These are phyloP conservation scores for Penicillium griseofulvum DNA, from an alignment of 2,329 filamentous ascomycete genomes.

Conservation along the genomic window DNA sequence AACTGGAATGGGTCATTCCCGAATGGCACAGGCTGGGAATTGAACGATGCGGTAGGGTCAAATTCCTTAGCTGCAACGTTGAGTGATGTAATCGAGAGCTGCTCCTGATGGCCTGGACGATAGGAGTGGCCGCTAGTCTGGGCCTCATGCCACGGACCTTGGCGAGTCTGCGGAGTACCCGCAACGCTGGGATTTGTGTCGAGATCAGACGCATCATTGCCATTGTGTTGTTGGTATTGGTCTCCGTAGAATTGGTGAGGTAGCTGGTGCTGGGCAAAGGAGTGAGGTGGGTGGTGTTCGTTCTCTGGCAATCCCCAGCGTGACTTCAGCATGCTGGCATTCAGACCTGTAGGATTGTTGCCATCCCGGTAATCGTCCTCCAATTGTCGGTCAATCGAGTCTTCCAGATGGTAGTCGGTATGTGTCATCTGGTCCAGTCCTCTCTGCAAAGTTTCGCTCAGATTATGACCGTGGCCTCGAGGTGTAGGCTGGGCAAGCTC, in stretches of 20 bases:
- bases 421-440: slow-evolving; percentile 67
- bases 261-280: slow-evolving; percentile 29
- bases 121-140: slow-evolving; percentile 35
- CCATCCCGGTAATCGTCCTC: slow-evolving; percentile 66
- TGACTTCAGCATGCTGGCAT: slow-evolving; percentile 33
- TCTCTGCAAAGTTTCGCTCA: slow-evolving; percentile 74
- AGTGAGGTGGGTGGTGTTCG: slow-evolving; percentile 23
- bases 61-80: slow-evolving; percentile 91
- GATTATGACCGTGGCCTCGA: slow-evolving; percentile 65
- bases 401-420: slow-evolving; percentile 79
- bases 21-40: slow-evolving; percentile 46
- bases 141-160: slow-evolving; percentile 35
- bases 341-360: slow-evolving; percentile 23
- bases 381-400: slow-evolving; percentile 73
- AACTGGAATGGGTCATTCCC: slow-evolving; percentile 45
- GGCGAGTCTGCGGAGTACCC: slow-evolving; percentile 55
- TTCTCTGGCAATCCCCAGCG: slow-evolving; percentile 40
- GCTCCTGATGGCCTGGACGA: slow-evolving; percentile 59
- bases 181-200: slow-evolving; percentile 72
- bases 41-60: slow-evolving; percentile 58
- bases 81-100: slow-evolving; percentile 70
- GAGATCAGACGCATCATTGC: slow-evolving; percentile 61
- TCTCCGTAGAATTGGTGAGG: slow-evolving; percentile 37
- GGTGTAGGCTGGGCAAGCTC: slow-evolving; percentile 62
- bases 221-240: slow-evolving; percentile 30